phyloP scores from a whole-genome alignment of 2,329 filamentous ascomycete species.

The Chalaropsis thielavioides region DNA sequence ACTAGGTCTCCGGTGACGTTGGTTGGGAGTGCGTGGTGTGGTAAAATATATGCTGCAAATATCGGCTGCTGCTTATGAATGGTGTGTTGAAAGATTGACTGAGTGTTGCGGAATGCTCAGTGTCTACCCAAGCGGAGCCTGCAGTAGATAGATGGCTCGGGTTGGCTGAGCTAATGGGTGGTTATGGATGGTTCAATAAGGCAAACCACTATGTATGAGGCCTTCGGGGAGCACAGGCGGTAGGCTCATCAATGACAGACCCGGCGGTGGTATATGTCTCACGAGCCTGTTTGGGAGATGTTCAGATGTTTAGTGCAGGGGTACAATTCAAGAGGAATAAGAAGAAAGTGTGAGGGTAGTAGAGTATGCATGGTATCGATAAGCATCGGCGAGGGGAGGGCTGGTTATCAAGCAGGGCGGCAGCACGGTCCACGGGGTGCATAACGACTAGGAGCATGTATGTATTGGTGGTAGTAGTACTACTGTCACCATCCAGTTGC shows the following conservation, averaged over 20 bases:
- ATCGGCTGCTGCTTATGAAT: not conserved
- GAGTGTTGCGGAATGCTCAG: not conserved
- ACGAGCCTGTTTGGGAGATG: conserved; percentile 6
- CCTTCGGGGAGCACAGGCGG: conserved; percentile 7
- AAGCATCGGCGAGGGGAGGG: not conserved
- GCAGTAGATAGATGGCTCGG: not conserved
- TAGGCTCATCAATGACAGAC: conserved; percentile 3
- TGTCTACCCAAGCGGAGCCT: not conserved
- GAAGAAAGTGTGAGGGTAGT: conserved; percentile 3
- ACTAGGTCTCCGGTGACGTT: not conserved
- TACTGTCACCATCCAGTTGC: not conserved
- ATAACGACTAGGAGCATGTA: not conserved
- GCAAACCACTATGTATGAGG: not conserved
- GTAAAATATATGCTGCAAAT: not conserved
- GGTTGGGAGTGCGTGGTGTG: not conserved
- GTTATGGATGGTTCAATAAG: not conserved
- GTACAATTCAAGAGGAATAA: conserved; percentile 6
- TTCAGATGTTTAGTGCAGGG: conserved; percentile 4
- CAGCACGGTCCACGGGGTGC: conserved; percentile 1
- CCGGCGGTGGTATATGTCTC: conserved; percentile 6
- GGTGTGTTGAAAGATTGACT: not conserved
- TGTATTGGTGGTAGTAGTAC: not conserved
- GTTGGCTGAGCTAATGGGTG: not conserved
- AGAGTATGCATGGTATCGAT: conserved; percentile 7
- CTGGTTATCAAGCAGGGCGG: conserved; percentile 1